A percentile compares a stretch with the other conserved stretches of the same genome.
Conservation (phyloP, 2,329 filamentous ascomycete species). For the Fusarium sp. region DNA sequence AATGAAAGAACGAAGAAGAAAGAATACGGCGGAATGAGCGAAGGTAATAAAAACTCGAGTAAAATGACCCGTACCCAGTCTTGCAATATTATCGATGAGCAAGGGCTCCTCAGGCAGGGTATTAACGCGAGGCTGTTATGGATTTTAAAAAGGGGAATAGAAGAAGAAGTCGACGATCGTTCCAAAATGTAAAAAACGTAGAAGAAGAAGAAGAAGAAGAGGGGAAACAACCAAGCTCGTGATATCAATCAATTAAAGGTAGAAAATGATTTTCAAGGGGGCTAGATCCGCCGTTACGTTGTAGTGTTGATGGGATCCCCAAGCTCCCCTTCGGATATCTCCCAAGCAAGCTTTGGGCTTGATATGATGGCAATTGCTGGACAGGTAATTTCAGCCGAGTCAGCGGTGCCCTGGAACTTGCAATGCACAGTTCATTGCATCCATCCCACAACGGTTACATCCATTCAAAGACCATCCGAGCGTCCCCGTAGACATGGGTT, state of each 20-base stretch:
- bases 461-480: constrained; percentile 37
- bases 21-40: constrained; percentile 14
- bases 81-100: constrained; percentile 39
- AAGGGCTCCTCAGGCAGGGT: constrained; percentile 29
- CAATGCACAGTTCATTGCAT: constrained; percentile 40
- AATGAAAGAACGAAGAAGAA: constrained; percentile 6
- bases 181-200: too few species aligned
- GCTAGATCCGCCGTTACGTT: constrained; percentile 31
- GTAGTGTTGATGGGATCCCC: constrained; percentile 27
- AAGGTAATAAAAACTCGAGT: constrained; percentile 15
- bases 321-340: constrained; percentile 31
- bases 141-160: constrained; percentile 2
- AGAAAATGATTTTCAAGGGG: constrained; percentile 18
- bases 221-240: background rate
- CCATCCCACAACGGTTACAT: constrained; percentile 17
- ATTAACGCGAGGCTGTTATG: constrained; percentile 34
- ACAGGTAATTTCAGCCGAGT: constrained; percentile 38
- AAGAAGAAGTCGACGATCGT: background rate
- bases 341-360: constrained; percentile 28
- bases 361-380: constrained; percentile 35
- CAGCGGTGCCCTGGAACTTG: constrained; percentile 29
- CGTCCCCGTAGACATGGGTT: constrained; percentile 33
- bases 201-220: constrained; percentile 12
- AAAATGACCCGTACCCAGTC: constrained; percentile 23
- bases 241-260: constrained; percentile 11